Evolutionary conservation across 345 rosid species (phyloP), one percentile per base, ranked within the genome.

Genomic region (Nasturtium officinale): DNA sequence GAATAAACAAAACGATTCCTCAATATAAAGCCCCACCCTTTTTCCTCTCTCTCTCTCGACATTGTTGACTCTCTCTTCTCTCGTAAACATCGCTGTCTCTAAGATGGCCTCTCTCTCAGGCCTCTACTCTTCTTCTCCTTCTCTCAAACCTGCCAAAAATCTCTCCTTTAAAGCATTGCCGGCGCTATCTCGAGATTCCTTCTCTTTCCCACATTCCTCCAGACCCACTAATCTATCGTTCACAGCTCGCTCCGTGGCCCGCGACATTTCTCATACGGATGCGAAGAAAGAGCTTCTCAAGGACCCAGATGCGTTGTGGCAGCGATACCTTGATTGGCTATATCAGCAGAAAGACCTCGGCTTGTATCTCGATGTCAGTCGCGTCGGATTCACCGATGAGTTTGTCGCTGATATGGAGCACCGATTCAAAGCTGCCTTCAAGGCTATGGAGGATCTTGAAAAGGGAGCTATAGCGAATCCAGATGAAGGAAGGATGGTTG

Each of bases 401-500:
- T 95, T 91, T 71, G 75, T 87, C 9, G 83, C 23, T 15, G 90
- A 87, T 38, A 95, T 95, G 99, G 97, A 85, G 79, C 87, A 84
- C 5, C 82, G 92, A 6, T 87, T 95, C 26, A 74, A 82, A 65
- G 71, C 73, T 33, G 96, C 99, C 23, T 86, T 95, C 9, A 84
- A 79, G 81, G 85, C 87, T 10, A 89, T 95, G 97, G 93, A 78
- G 73, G 91, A 85, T 72, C 78, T 95, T 47, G 99, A 91, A 75
- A 95, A 90, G 37, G 97, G 97, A 6, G 83, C 99, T 65, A 88
- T 95, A 61, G 89, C 99, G 60, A 95, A 95, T 73, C 99, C 99
- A 11, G 99, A 95, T 43, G 99, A 95, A 77, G 90, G 96, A 7
- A 83, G 99, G 76, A 95, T 95, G 99, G 99, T 95, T 23, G 99